Evolutionary conservation across 768 basidiomycete species (phyloP), one percentile per base, ranked within the genome.

Genomic region (Amanita rimosa): DNA sequence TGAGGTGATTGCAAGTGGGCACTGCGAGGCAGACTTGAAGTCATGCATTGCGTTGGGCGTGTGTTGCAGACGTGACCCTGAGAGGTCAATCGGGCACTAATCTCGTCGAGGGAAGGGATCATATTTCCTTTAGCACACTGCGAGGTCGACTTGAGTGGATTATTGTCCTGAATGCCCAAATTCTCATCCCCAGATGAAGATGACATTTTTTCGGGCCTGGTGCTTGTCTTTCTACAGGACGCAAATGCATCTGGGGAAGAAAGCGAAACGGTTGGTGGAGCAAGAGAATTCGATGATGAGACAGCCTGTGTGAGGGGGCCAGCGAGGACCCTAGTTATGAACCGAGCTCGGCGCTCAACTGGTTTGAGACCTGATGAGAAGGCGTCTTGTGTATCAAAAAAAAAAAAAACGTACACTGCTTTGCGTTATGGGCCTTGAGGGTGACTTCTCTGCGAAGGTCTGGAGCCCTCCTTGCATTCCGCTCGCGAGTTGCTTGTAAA

Each of bases 391-490:
- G 24, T 4, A 14, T 26, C n/a, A 36, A 44, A 37, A 27, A 22
- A 17, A 36, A 44, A 37, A 27, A 22, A 17, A 13, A 26, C 53
- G 26, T 61, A 89, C 88, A 68, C 64, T 86, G 83, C 67, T 83
- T 86, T 59, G 72, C 76, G 66, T 72, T 77, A 64, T 87, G 85
- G 44, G 73, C 74, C 63, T 81, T 85, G 49, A 83, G 63, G 9
- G 82, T 81, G 44, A 85, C 77, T 64, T 88, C 82, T 64, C 79
- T 85, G 54, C 83, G 78, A 44, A 89, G 72, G 64, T 85, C 76
- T 17, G 67, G 67, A 22, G 63, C 63, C 61, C 66, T 74, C 24
- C 68, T 58, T 14, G 68, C 62, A 57, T 75, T 77, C 55, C 76
- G 70, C 54, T 82, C 79, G 59, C 72, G 74, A 36, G 80, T 75